Evolutionary conservation across 2,329 filamentous ascomycete genomes (phyloP).

Genomic region (Fusarium luffae): DNA sequence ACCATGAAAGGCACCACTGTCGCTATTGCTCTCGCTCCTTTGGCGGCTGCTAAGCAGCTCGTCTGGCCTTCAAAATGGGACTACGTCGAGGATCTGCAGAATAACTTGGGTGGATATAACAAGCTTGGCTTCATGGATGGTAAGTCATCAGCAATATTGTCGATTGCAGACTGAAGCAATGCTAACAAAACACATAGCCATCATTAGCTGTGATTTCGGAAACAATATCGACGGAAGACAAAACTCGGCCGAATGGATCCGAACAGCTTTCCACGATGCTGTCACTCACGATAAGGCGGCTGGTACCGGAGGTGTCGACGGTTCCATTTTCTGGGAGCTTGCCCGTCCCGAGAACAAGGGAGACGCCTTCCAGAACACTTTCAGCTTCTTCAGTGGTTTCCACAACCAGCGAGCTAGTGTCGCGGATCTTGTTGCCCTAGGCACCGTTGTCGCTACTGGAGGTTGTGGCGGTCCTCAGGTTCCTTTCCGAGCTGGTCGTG

Average conservation of each 20-base stretch:
- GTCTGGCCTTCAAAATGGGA: conserved; percentile 38
- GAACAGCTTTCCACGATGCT: conserved; percentile 44
- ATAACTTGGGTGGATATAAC: conserved; percentile 9
- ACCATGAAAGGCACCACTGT: conserved; percentile 18
- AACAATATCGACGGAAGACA: conserved; percentile 24
- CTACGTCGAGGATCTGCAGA: conserved; percentile 29
- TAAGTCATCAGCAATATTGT: neutral
- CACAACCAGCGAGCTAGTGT: conserved; percentile 19
- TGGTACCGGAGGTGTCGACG: conserved; percentile 42
- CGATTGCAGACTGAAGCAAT: no score
- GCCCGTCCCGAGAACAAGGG: conserved; percentile 39
- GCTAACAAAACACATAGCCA: conserved; percentile 7
- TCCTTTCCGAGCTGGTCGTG: conserved; percentile 46
- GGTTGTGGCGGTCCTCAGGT: conserved; percentile 51
- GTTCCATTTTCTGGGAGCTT: conserved; percentile 43
- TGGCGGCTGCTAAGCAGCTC: conserved; percentile 12
- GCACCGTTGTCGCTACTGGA: conserved; percentile 52
- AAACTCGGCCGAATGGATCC: conserved; percentile 45
- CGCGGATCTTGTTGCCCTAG: conserved; percentile 50
- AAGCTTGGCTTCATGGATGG: conserved; percentile 15
- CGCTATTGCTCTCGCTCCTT: neutral
- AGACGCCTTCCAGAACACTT: conserved; percentile 41
- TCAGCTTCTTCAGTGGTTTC: conserved; percentile 48
- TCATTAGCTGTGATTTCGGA: conserved; percentile 35
- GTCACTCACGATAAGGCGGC: conserved; percentile 37